Base-by-base conservation (phyloP, 2,329 filamentous ascomycete species). In the Emergomyces africanus region DNA sequence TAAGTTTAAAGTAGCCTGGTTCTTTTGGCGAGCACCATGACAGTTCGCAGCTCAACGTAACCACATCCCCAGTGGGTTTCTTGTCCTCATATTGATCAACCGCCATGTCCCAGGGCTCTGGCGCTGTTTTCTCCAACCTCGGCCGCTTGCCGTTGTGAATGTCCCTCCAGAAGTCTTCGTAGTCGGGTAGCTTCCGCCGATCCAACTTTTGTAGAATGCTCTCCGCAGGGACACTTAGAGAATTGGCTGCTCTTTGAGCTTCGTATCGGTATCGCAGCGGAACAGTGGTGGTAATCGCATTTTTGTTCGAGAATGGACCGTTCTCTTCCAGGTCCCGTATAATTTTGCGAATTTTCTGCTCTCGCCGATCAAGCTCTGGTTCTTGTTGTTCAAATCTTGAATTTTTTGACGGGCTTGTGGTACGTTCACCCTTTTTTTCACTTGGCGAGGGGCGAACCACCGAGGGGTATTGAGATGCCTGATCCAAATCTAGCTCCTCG, bases 21-120 rank as follows among this genome's bases (percentile, higher is more conserved):
- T 74, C 68, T 3, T 62, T 57, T 41, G 68, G 61, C 9, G 65
- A 58, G 50, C 70, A 69, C 71, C 74, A 77, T 4, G 72, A 67
- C 30, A 79, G 62, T 6, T 70, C 67, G 1, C 74, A 76, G 0
- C 70, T 73, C 1, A 78, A 62, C 4, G 72, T 69, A 1, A 77
- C 71, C 5, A 70, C 69, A 58, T 73, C 71, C 25, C 70, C 66
- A 18, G 65, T 67, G 5, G 68, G 53, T 20, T 61, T 67, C 39
- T 67, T 68, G 20, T 61, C 60, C 23, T 53, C 37, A 41, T 73
- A 76, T 23, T 64, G 56, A 5, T 64, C 66, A 25, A 64, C 59
- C 2, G 73, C 73, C 4, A 65, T 62, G 50, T 75, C 68, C 73
- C 73, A 76, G 5, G 68, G 67, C 39, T 61, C 63, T 4, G 58